Evolutionary conservation across 257 asterid species (phyloP).

Genomic region (Voacanga thouarsii): DNA sequence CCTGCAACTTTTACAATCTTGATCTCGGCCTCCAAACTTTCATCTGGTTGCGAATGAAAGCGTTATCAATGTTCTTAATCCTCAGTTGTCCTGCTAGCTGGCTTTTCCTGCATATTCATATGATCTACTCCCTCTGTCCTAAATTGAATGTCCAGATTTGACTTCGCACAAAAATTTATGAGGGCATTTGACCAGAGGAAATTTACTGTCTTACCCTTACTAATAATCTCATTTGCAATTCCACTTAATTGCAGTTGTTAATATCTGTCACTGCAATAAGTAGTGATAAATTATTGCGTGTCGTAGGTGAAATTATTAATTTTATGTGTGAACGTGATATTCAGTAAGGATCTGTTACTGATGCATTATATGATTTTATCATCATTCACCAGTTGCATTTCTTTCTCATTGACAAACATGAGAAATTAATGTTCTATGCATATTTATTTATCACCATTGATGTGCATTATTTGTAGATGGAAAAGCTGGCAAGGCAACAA

Average conservation of each 20-base stretch:
- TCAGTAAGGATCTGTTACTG: neutral
- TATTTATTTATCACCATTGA: slow-evolving; percentile 15
- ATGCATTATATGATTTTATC: neutral
- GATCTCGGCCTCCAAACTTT: neutral
- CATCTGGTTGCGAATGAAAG: neutral
- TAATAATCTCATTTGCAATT: neutral
- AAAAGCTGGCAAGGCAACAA: slow-evolving; percentile 82
- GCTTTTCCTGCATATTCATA: neutral
- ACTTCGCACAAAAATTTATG: neutral
- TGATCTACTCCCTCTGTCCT: neutral
- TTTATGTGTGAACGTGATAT: neutral
- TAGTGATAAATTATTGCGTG: neutral
- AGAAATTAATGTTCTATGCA: neutral
- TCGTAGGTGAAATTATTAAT: neutral
- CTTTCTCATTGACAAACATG: neutral
- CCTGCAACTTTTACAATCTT: neutral
- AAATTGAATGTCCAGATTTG: neutral
- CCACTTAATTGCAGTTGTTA: neutral
- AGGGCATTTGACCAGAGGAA: neutral
- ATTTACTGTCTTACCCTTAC: neutral
- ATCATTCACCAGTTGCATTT: neutral
- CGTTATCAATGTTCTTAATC: neutral
- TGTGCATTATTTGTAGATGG: slow-evolving; percentile 63
- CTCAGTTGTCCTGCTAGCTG: neutral
- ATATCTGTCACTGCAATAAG: neutral